Conservation (phyloP, 2,329 filamentous ascomycete species). For the Laburnicola sp. region DNA sequence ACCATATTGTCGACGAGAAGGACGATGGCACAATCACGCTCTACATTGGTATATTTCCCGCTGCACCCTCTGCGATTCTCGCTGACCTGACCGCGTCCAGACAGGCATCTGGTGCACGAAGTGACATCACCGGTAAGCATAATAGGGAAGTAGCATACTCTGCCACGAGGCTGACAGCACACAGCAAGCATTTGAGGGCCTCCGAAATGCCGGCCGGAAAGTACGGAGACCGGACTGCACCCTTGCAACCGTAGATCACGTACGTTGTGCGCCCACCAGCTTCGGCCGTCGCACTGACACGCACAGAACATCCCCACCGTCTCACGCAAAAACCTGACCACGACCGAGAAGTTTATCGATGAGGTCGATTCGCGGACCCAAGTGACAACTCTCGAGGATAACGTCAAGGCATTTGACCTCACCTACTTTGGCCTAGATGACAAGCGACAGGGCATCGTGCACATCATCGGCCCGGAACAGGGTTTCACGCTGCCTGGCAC, state of each 20-base stretch:
- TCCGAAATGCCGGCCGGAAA: constrained; percentile 83
- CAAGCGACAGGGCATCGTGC: constrained; percentile 96
- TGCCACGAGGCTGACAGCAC: constrained; percentile 17
- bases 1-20: constrained; percentile 94
- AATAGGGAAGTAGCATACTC: constrained; percentile 1
- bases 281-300: constrained; percentile 16
- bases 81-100: constrained; percentile 54
- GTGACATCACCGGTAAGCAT: constrained; percentile 86
- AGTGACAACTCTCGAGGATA: constrained; percentile 94
- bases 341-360: constrained; percentile 89
- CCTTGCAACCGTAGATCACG: constrained; percentile 93
- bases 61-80: background rate
- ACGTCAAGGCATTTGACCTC: constrained; percentile 93
- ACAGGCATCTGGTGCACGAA: constrained; percentile 96
- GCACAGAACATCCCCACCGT: constrained; percentile 87
- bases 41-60: constrained; percentile 76
- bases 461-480: constrained; percentile 97
- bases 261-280: constrained; percentile 54
- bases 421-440: constrained; percentile 97
- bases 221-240: constrained; percentile 96
- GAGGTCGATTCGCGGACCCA: constrained; percentile 92
- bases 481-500: constrained; percentile 97
- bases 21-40: constrained; percentile 88
- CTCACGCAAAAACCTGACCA: constrained; percentile 89
- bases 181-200: constrained; percentile 94